These are phyloP conservation scores for Ashbya aceris DNA, from an alignment of 1,139 yeast species.

Conservation along the genomic window DNA sequence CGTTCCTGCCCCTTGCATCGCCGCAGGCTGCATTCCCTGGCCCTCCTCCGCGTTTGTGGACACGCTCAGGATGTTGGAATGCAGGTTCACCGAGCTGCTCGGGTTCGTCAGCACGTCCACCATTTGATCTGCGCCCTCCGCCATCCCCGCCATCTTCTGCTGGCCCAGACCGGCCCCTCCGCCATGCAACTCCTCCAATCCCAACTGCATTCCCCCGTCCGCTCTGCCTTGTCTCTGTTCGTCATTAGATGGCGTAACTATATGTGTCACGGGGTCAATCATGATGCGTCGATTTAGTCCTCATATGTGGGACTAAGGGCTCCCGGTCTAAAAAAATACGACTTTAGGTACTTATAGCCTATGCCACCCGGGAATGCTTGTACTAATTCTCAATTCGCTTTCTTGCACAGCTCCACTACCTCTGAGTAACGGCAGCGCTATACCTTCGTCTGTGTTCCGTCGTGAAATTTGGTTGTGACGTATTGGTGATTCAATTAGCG, in stretches of 20 bases:
- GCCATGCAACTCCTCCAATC: background rate
- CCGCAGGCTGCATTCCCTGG: background rate
- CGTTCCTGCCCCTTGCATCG: background rate
- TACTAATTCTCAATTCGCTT: no score
- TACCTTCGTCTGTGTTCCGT: no score
- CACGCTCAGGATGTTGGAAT: background rate
- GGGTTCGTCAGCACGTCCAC: background rate
- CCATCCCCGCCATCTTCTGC: background rate
- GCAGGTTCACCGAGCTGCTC: background rate
- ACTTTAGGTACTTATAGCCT: no score
- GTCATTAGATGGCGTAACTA: background rate
- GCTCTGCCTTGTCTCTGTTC: background rate
- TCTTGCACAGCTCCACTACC: no score
- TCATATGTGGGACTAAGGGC: no score
- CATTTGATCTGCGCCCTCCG: background rate
- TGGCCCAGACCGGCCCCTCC: background rate
- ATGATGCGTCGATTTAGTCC: background rate
- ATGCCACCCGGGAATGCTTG: no score
- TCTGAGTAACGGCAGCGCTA: no score
- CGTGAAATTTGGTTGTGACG: no score
- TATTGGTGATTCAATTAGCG: no score
- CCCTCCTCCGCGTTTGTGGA: background rate
- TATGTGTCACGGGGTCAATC: slow-evolving; percentile 2
- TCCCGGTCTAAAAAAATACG: no score
- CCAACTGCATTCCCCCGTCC: no score